Evolutionary conservation across 2,329 filamentous ascomycete species (phyloP).

Genomic region (Xylaria sp.): DNA sequence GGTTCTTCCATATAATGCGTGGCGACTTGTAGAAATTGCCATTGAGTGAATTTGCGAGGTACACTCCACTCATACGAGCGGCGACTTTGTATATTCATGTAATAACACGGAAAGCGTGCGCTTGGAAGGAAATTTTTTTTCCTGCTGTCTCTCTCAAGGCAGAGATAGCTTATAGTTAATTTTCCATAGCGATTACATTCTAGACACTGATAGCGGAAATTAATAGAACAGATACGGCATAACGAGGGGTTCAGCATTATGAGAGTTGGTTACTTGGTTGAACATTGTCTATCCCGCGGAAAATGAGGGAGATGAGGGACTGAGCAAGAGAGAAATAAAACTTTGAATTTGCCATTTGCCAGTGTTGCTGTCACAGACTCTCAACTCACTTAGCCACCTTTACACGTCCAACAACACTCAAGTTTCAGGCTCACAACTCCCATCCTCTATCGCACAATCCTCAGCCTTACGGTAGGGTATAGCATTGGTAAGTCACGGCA

Average conservation of each 20-base stretch:
- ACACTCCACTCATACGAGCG: background rate
- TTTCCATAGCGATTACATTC: background rate
- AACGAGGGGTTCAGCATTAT: background rate
- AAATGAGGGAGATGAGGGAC: background rate
- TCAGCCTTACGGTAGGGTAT: slow-evolving; percentile 17
- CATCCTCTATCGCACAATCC: background rate
- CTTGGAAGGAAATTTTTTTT: background rate
- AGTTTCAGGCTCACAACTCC: too few relatives aligned
- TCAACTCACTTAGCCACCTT: background rate
- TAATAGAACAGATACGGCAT: background rate
- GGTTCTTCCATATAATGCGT: background rate
- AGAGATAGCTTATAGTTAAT: background rate
- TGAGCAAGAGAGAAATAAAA: background rate
- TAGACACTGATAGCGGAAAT: background rate
- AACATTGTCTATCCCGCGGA: background rate
- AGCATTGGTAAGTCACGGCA: slow-evolving; percentile 40
- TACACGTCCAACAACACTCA: background rate
- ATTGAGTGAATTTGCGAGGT: background rate
- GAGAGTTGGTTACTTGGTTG: background rate
- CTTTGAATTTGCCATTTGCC: background rate
- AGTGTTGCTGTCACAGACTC: background rate
- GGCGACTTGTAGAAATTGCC: background rate
- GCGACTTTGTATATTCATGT: background rate
- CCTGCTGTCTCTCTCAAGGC: background rate
- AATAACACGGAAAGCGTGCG: background rate